These are phyloP conservation scores for Nicotiana benthamiana DNA, from an alignment of 257 asterid species.

Conservation along the genomic window DNA sequence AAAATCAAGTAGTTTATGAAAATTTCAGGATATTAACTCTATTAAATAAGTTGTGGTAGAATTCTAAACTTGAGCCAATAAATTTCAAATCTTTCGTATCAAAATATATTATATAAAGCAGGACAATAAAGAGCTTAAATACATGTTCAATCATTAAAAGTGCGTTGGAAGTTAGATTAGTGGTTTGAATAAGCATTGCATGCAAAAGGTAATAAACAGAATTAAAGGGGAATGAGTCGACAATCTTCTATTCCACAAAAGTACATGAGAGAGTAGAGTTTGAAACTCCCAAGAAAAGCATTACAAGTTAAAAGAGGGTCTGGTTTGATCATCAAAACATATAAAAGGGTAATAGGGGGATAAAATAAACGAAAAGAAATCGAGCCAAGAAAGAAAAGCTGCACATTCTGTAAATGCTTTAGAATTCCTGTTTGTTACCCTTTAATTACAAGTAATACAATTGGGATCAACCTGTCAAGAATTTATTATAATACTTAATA, in stretches of 20 bases:
- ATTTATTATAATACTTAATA: background rate
- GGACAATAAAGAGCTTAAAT: background rate
- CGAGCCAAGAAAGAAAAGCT: background rate
- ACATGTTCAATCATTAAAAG: background rate
- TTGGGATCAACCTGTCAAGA: background rate
- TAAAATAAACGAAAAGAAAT: background rate
- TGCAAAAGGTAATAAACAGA: constrained; percentile 7
- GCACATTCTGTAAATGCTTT: constrained; percentile 4
- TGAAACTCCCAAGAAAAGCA: constrained; percentile 1
- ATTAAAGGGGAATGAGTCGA: background rate
- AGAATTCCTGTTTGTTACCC: background rate
- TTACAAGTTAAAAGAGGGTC: background rate
- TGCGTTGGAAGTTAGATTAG: background rate
- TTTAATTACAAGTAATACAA: background rate
- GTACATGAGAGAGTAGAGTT: background rate
- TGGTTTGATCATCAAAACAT: background rate
- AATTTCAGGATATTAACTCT: too few relatives aligned
- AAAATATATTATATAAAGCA: background rate
- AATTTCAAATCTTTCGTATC: too few relatives aligned
- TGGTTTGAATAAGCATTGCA: background rate
- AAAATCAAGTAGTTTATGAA: too few relatives aligned
- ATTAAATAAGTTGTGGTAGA: too few relatives aligned
- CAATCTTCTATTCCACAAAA: constrained; percentile 18
- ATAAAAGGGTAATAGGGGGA: background rate
- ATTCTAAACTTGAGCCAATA: too few relatives aligned